Percentiles rank a stretch among this genome's conserved stretches.
Conservation (phyloP, 225 moss, liverwort and hornwort species). For the Pleurozium schreberi region DNA sequence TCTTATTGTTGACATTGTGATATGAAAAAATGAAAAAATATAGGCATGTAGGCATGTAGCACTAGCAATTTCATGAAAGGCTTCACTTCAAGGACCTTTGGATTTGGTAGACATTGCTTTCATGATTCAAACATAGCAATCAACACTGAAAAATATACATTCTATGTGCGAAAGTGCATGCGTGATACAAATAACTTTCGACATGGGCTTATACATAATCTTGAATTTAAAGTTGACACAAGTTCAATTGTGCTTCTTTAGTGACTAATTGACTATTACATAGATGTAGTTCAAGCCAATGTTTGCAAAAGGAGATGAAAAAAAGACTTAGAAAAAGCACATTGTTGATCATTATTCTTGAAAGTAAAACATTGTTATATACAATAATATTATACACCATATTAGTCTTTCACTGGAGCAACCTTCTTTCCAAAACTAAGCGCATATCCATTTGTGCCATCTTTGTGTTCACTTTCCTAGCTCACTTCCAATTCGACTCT, state of each 20-base stretch:
- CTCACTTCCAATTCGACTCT: too few species aligned
- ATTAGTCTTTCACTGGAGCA: neutral
- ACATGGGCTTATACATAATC: neutral
- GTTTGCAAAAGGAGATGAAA: neutral
- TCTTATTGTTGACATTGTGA: too few species aligned
- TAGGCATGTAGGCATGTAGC: fast-evolving
- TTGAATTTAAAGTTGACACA: neutral
- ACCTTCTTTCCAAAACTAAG: neutral
- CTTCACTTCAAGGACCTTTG: neutral
- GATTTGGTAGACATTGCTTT: neutral
- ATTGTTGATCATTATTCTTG: neutral
- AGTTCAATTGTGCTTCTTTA: neutral
- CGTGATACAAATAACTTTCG: neutral
- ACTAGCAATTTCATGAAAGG: neutral
- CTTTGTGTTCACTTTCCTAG: neutral
- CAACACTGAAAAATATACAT: neutral
- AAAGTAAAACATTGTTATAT: neutral
- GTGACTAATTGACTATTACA: neutral
- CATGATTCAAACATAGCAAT: neutral
- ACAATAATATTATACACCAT: neutral
- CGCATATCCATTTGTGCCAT: neutral
- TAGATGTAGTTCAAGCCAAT: neutral
- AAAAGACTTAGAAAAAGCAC: neutral
- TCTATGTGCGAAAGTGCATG: neutral
- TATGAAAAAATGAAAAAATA: neutral